Percentiles rank a stretch among this genome's conserved stretches.
Conservation (phyloP, 1,284 basidiomycete genomes). For the Termitomyces sp. region DNA sequence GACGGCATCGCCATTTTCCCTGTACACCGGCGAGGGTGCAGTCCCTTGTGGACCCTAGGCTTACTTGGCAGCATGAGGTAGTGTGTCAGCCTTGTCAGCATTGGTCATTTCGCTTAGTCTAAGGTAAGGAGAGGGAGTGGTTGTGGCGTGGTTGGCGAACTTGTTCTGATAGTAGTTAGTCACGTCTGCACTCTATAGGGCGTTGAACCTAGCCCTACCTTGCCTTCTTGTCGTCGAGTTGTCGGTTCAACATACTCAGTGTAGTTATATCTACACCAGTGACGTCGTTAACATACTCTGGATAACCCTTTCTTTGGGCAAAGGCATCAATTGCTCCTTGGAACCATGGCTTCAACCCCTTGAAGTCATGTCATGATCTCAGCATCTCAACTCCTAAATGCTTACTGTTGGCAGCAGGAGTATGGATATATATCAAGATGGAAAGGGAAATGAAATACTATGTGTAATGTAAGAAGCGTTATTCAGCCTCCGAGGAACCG, state of each 20-base stretch:
- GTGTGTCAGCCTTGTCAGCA: not conserved
- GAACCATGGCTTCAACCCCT: not conserved
- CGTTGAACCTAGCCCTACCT: not conserved
- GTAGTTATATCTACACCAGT: not conserved
- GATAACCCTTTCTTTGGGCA: not conserved
- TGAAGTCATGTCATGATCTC: not conserved
- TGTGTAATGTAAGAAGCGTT: slow-evolving; percentile 1
- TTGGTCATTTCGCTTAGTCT: not conserved
- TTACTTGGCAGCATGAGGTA: not conserved
- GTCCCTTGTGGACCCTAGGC: not conserved
- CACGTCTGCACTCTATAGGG: not conserved
- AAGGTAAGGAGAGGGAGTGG: not conserved
- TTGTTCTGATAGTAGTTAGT: not conserved
- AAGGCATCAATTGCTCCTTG: not conserved
- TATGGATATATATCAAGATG: not conserved
- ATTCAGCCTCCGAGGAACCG: not conserved
- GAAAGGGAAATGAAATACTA: not conserved
- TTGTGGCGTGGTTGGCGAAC: not conserved
- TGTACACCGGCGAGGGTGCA: not conserved
- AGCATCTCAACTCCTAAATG: not conserved
- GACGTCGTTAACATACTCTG: not conserved
- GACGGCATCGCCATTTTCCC: no score
- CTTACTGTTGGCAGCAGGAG: not conserved
- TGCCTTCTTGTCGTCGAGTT: not conserved
- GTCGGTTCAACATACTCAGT: not conserved